Conservation (phyloP, 2,329 filamentous ascomycete species). For the Elsinoe batatas region DNA sequence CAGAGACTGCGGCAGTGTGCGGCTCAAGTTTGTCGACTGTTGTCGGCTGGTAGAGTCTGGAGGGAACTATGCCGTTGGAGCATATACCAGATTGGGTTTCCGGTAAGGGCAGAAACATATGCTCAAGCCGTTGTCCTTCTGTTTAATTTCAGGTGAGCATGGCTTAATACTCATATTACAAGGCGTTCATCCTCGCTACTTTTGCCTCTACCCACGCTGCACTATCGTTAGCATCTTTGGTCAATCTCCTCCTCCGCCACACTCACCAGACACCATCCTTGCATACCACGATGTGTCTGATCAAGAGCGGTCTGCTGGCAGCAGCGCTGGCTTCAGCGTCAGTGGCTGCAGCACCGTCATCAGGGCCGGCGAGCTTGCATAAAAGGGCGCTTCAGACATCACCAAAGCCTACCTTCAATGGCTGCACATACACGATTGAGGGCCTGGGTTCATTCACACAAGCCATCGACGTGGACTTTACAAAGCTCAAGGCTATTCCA, state of each 20-base stretch:
- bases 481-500: conserved; percentile 13
- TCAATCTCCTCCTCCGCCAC: background rate
- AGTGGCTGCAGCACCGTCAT: background rate
- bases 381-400: background rate
- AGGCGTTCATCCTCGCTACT: conserved; percentile 1
- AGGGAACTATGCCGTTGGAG: conserved; percentile 1
- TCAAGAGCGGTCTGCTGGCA: conserved; percentile 9
- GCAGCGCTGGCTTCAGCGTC: background rate
- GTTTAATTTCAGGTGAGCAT: background rate
- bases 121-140: background rate
- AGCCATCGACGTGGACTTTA: conserved; percentile 13
- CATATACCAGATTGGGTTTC: background rate
- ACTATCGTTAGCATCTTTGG: background rate
- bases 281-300: conserved; percentile 8
- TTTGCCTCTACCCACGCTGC: background rate
- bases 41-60: background rate
- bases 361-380: background rate
- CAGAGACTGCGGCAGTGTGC: background rate
- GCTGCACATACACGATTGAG: conserved; percentile 11
- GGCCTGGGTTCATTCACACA: conserved; percentile 13
- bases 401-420: conserved; percentile 7
- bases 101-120: background rate
- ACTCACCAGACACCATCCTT: background rate
- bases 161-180: conserved; percentile 11
- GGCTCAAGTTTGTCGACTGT: background rate